A percentile compares a stretch with the other conserved stretches of the same genome.
phyloP scores from a whole-genome alignment of 1,284 basidiomycete species.

The Porodaedalea pini region DNA sequence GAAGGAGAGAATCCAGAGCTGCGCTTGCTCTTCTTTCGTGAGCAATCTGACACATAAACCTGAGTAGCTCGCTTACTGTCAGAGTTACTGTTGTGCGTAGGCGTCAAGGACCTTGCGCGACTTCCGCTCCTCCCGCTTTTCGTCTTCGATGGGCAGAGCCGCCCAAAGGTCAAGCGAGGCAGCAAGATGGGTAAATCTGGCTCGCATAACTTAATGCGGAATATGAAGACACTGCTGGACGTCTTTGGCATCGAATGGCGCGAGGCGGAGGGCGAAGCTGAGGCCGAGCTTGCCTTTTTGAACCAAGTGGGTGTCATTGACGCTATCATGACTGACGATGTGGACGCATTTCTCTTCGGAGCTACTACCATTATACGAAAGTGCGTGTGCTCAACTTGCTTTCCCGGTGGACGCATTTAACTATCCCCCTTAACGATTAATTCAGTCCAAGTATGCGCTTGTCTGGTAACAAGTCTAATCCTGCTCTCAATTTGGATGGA shows the following conservation, averaged over 20 bases:
- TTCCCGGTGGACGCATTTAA: neutral
- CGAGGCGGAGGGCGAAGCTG: slow-evolving; percentile 50
- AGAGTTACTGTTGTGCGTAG: neutral
- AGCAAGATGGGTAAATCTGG: slow-evolving; percentile 45
- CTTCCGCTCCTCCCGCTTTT: slow-evolving; percentile 61
- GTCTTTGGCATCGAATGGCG: slow-evolving; percentile 61
- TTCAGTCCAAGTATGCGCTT: slow-evolving; percentile 43
- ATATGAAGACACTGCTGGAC: slow-evolving; percentile 45
- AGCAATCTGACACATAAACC: slow-evolving; percentile 25
- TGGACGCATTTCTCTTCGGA: slow-evolving; percentile 44
- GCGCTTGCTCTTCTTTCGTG: slow-evolving; percentile 38
- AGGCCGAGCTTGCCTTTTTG: slow-evolving; percentile 63
- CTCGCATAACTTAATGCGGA: slow-evolving; percentile 39
- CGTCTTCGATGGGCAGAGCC: slow-evolving; percentile 65
- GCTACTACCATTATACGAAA: slow-evolving; percentile 35
- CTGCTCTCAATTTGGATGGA: slow-evolving; percentile 35
- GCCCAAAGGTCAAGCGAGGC: slow-evolving; percentile 58
- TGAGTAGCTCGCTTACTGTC: too few relatives aligned
- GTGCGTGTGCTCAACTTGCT: slow-evolving; percentile 23
- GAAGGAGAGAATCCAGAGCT: slow-evolving; percentile 41
- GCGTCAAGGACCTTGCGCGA: slow-evolving; percentile 34
- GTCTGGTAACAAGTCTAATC: slow-evolving; percentile 41
- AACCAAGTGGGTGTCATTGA: slow-evolving; percentile 52
- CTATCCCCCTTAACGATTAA: neutral
- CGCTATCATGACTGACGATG: slow-evolving; percentile 62